Conservation (phyloP, 1,284 basidiomycete species). For the Irpex sp. region DNA sequence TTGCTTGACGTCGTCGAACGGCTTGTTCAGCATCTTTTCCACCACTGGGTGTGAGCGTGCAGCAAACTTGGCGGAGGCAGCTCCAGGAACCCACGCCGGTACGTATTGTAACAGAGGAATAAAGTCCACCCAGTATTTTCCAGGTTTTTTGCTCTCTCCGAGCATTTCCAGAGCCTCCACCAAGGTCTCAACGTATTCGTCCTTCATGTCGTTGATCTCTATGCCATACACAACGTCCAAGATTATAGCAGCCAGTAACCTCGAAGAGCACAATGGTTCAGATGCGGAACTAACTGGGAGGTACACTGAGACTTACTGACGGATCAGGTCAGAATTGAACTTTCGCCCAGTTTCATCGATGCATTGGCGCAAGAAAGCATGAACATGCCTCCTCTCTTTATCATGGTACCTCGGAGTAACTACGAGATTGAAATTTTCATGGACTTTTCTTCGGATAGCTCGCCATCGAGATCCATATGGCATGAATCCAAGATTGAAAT, state of each 20-base stretch:
- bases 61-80: slow-evolving; percentile 5
- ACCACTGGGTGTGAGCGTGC: slow-evolving; percentile 5
- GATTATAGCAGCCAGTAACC: background rate
- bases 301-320: background rate
- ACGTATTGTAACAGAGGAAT: background rate
- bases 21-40: slow-evolving; percentile 6
- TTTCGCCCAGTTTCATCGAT: background rate
- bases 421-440: slow-evolving; percentile 15
- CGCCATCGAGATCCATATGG: slow-evolving; percentile 32
- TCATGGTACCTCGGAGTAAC: slow-evolving; percentile 10
- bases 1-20: slow-evolving; percentile 5
- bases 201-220: background rate
- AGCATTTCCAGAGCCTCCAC: background rate
- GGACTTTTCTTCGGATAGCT: slow-evolving; percentile 20
- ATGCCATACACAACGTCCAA: background rate
- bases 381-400: background rate
- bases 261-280: background rate
- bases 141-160: background rate
- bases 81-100: slow-evolving; percentile 9
- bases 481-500: slow-evolving; percentile 28
- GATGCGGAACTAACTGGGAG: slow-evolving; percentile 3
- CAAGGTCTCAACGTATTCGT: background rate
- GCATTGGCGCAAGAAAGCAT: background rate
- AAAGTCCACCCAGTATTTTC: background rate
- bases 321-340: background rate